Evolutionary conservation across 371 early-diverging fungal species (phyloP).

Genomic region (Mucor mucedo): DNA sequence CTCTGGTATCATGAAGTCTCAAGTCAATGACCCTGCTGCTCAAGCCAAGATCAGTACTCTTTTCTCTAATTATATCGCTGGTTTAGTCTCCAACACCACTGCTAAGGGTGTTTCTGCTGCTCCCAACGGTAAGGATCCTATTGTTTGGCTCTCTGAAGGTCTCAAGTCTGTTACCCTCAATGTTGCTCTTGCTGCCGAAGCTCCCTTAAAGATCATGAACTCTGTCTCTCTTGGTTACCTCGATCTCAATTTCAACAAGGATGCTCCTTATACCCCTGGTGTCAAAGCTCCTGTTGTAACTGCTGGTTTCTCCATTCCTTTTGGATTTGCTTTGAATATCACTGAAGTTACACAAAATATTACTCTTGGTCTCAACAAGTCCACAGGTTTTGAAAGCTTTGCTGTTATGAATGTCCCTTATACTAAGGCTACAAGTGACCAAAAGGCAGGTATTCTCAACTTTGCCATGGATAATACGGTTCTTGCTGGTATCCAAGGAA

Average conservation of each 20-base stretch:
- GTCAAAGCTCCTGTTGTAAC: constrained; percentile 54
- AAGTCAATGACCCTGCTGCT: constrained; percentile 45
- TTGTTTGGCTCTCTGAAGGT: constrained; percentile 64
- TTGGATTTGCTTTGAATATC: constrained; percentile 61
- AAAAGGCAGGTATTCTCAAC: constrained; percentile 48
- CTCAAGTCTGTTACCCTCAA: constrained; percentile 58
- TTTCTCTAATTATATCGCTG: constrained; percentile 63
- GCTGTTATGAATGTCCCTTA: constrained; percentile 53
- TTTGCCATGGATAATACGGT: constrained; percentile 52
- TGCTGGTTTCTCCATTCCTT: constrained; percentile 61
- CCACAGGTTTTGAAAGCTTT: constrained; percentile 32
- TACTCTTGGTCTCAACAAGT: constrained; percentile 45
- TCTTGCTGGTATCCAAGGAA: constrained; percentile 47
- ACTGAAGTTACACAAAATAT: constrained; percentile 61
- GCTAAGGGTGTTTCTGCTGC: constrained; percentile 63
- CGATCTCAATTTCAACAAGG: constrained; percentile 53
- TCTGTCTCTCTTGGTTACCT: constrained; percentile 59
- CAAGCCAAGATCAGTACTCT: constrained; percentile 49
- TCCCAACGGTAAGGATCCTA: constrained; percentile 62
- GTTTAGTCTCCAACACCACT: constrained; percentile 51
- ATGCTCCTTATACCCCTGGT: constrained; percentile 56
- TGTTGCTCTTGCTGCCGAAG: constrained; percentile 51
- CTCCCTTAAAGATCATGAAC: constrained; percentile 58
- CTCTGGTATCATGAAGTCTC: constrained; percentile 58
- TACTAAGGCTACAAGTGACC: constrained; percentile 51